Conservation (phyloP, 2,329 filamentous ascomycete species). For the Penicillium sp. region DNA sequence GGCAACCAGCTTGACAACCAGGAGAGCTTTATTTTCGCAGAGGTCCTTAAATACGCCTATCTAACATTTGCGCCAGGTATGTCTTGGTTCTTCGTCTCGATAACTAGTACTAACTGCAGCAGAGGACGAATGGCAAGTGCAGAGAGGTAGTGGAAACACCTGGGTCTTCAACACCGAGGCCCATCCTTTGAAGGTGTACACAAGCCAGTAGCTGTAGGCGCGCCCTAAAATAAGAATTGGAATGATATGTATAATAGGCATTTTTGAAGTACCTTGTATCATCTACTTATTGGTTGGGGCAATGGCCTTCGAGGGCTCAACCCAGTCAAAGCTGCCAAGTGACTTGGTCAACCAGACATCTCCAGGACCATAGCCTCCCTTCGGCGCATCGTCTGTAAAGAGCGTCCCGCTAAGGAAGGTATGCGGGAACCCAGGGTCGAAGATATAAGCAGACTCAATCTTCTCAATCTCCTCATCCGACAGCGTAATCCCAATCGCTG, state of each 20-base stretch:
- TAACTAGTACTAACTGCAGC: constrained; percentile 25
- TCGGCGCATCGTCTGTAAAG: neutral
- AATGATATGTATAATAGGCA: neutral
- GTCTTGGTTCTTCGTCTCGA: neutral
- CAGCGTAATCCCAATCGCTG: constrained; percentile 56
- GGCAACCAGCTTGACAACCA: constrained; percentile 71
- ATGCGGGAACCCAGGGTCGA: constrained; percentile 61
- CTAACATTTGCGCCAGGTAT: constrained; percentile 63
- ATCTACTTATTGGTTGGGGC: neutral
- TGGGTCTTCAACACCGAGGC: constrained; percentile 71
- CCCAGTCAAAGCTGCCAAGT: constrained; percentile 15
- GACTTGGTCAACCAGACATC: constrained; percentile 17
- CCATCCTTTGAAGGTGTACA: constrained; percentile 52
- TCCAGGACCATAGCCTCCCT: neutral
- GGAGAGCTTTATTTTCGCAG: constrained; percentile 87
- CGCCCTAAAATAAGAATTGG: neutral
- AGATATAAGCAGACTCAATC: constrained; percentile 57
- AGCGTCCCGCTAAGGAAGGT: constrained; percentile 18
- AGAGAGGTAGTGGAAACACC: constrained; percentile 53
- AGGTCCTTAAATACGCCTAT: constrained; percentile 85
- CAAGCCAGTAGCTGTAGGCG: neutral
- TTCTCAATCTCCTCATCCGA: constrained; percentile 58
- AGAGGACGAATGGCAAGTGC: constrained; percentile 65
- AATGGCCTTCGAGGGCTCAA: constrained; percentile 5
- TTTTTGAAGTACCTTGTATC: no score